These are phyloP conservation scores for Phytomonas francai DNA, from an alignment of 208 protist species.

Conservation along the genomic window DNA sequence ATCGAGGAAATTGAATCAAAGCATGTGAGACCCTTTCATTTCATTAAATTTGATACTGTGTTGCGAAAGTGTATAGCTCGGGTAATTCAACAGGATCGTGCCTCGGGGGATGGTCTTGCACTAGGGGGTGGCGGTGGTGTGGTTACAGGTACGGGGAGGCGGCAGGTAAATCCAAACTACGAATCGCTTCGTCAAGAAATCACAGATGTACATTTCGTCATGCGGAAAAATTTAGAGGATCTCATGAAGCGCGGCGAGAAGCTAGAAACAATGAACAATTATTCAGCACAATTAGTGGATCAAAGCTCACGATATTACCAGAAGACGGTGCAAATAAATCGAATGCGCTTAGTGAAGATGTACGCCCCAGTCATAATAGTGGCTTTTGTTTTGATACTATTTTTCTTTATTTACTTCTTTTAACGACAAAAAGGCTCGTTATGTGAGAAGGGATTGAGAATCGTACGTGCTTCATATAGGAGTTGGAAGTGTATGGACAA, in stretches of 20 bases:
- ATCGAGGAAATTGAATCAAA: conserved; percentile 38
- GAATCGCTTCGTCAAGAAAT: conserved; percentile 75
- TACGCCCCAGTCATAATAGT: conserved; percentile 78
- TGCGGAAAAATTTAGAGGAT: conserved; percentile 87
- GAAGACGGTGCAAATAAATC: conserved; percentile 83
- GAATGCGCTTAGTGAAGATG: conserved; percentile 77
- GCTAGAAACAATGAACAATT: conserved; percentile 85
- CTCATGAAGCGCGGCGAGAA: conserved; percentile 85
- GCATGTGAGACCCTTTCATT: conserved; percentile 74
- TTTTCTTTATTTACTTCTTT: conserved; percentile 85
- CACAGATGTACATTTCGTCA: conserved; percentile 86
- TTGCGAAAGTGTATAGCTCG: conserved; percentile 63
- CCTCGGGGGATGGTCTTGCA: conserved; percentile 33
- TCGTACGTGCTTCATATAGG: neutral
- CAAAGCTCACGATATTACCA: conserved; percentile 81
- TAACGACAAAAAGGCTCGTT: conserved; percentile 4
- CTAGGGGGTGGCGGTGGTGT: conserved; percentile 20
- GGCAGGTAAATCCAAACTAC: conserved; percentile 70
- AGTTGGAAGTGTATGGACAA: neutral
- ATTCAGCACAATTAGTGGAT: conserved; percentile 70
- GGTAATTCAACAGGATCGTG: conserved; percentile 63
- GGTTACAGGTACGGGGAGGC: conserved; percentile 25
- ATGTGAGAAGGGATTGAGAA: neutral
- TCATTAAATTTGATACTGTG: conserved; percentile 85
- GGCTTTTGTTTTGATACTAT: conserved; percentile 52